Percentiles rank a stretch among this genome's conserved stretches.
These are phyloP conservation scores for Trifolium subterraneum DNA, from an alignment of 306 rosid species.

Conservation along the genomic window DNA sequence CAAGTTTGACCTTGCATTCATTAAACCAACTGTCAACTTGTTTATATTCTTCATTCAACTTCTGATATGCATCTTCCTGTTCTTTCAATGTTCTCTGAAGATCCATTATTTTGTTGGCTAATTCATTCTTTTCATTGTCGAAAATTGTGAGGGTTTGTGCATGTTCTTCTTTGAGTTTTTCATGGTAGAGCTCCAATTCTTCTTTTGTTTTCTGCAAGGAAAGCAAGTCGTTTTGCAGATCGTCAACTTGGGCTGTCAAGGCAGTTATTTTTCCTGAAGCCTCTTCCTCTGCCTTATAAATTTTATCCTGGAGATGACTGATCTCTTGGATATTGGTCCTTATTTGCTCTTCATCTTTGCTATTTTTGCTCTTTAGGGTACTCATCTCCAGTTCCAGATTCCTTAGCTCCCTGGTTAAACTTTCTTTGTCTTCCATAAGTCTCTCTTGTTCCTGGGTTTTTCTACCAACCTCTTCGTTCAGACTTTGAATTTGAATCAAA, in stretches of 20 bases:
- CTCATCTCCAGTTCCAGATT: slow-evolving; percentile 55
- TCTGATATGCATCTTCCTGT: slow-evolving; percentile 59
- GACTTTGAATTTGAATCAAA: slow-evolving; percentile 58
- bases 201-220: slow-evolving; percentile 61
- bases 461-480: slow-evolving; percentile 63
- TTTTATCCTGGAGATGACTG: slow-evolving; percentile 45
- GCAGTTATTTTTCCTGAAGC: slow-evolving; percentile 56
- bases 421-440: slow-evolving; percentile 43
- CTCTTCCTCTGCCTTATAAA: slow-evolving; percentile 20
- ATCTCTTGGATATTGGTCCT: slow-evolving; percentile 48
- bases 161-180: slow-evolving; percentile 59
- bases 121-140: slow-evolving; percentile 54
- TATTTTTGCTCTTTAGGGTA: slow-evolving; percentile 35
- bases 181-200: slow-evolving; percentile 57
- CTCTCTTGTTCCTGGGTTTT: slow-evolving; percentile 57
- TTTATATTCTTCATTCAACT: slow-evolving; percentile 62
- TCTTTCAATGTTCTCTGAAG: slow-evolving; percentile 61
- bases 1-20: slow-evolving; percentile 61
- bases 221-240: slow-evolving; percentile 62
- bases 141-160: slow-evolving; percentile 48
- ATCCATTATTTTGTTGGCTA: slow-evolving; percentile 46
- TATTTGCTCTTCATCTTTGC: slow-evolving; percentile 44
- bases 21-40: slow-evolving; percentile 54
- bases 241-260: slow-evolving; percentile 54
- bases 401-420: slow-evolving; percentile 47